Base-by-base conservation (phyloP, 2,329 filamentous ascomycete species). In the Talaromyces sp. region DNA sequence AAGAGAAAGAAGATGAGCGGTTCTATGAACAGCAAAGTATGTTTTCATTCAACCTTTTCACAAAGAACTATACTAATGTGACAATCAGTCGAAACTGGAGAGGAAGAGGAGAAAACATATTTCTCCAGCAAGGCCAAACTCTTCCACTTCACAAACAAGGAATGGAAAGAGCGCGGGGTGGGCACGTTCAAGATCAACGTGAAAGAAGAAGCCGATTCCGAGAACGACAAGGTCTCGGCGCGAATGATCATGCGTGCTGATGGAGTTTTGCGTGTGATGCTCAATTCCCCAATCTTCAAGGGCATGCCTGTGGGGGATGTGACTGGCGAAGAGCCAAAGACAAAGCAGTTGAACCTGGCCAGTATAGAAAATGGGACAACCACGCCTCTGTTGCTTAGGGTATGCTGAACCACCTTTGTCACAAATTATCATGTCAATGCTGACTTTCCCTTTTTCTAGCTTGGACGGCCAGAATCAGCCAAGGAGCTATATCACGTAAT, bases 221-320 rank as follows among this genome's bases (percentile, higher is more conserved):
- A 87, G 62, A 81, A 85, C 61, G 83, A 73, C 58, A 60, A 60
- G 30, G 53, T 61, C 22, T 80, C 79, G 63, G 84, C 88, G 27
- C 89, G 93, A 49, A 84, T 98, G 66, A 84, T 98, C 64, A 92
- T 97, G 87, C 88, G 93, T 19, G 92, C 96, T 67, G 93, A 97
- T 70, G 92, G 92, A 63, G 95, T 91, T 0, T 87, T 93, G 69
- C 86, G 92, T 25, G 87, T 98, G 59, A 88, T 96, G 64, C 81
- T 98, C 57, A 98, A 98, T 77, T 91, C 90, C 1, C 86, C 88
- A 0, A 82, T 98, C 62, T 85, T 92, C 63, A 88, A 90, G 61
- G 85, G 87, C 5, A 90, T 96, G 84, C 86, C 86, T 52, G 91
- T 96, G 70, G 88, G 92, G 63, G 86, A 92, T 64, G 71, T 77